Evolutionary conservation across 2,329 filamentous ascomycete species (phyloP).

Genomic region (Pseudogymnoascus pannorum): DNA sequence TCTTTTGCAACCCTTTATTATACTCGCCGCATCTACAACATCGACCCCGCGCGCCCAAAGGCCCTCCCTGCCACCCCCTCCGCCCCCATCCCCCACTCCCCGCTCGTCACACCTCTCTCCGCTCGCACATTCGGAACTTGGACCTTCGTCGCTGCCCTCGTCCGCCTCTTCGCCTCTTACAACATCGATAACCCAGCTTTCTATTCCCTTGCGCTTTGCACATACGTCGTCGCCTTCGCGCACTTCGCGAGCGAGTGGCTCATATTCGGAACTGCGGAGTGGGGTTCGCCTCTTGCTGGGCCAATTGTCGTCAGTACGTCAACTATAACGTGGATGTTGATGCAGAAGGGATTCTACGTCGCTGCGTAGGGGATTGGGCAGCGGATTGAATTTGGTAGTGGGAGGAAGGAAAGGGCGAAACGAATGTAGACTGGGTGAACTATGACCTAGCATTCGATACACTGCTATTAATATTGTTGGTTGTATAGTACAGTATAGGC

Average conservation of each 20-base stretch:
- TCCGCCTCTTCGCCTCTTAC: slow-evolving; percentile 58
- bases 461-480: not conserved
- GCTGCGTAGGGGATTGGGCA: slow-evolving; percentile 26
- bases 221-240: slow-evolving; percentile 46
- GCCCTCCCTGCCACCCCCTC: slow-evolving; percentile 35
- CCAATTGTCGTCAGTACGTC: slow-evolving; percentile 45
- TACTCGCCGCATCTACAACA: slow-evolving; percentile 80
- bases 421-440: not conserved
- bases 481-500: not conserved
- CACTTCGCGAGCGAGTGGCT: slow-evolving; percentile 64
- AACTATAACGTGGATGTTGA: slow-evolving; percentile 52
- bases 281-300: slow-evolving; percentile 49
- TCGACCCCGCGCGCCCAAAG: slow-evolving; percentile 33
- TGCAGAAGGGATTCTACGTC: slow-evolving; percentile 66
- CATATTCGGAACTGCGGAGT: slow-evolving; percentile 67
- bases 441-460: not conserved
- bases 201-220: slow-evolving; percentile 55
- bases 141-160: slow-evolving; percentile 53
- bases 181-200: slow-evolving; percentile 48
- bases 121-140: slow-evolving; percentile 67
- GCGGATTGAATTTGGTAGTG: not conserved
- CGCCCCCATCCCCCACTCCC: slow-evolving; percentile 32
- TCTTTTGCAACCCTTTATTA: slow-evolving; percentile 73
- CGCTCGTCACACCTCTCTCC: slow-evolving; percentile 63
- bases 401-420: too few species aligned